Evolutionary conservation across 2,329 filamentous ascomycete genomes (phyloP).

Genomic region (Trichoderma brevicompactum): DNA sequence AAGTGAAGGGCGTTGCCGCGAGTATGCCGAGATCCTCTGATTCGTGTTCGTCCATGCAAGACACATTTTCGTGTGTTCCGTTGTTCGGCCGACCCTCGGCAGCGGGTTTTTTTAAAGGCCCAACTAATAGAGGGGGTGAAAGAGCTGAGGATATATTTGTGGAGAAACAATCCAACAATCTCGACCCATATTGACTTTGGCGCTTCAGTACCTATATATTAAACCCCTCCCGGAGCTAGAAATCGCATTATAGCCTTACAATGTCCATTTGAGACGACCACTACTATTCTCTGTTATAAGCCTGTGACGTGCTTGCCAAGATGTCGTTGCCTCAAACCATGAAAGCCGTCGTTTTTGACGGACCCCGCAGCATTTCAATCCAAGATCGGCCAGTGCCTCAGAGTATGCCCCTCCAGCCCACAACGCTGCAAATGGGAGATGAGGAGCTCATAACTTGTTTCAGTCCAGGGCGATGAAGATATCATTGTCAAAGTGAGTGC

Average conservation of each 20-base stretch:
- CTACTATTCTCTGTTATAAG: not conserved
- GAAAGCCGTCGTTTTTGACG: slow-evolving; percentile 89
- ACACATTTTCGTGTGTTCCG: not conserved
- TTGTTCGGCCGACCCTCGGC: slow-evolving; percentile 10
- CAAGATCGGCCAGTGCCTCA: slow-evolving; percentile 80
- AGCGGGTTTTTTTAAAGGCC: not conserved
- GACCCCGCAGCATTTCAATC: slow-evolving; percentile 72
- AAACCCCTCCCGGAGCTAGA: not conserved
- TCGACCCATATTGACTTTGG: slow-evolving; percentile 16
- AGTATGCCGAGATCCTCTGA: not conserved
- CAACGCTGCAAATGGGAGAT: slow-evolving; percentile 15
- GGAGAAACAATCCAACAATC: not conserved
- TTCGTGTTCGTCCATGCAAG: not conserved
- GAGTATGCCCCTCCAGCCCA: slow-evolving; percentile 39
- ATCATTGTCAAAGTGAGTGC: slow-evolving; percentile 82
- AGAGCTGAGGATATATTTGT: not conserved
- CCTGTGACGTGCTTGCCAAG: not conserved
- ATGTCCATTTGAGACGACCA: not conserved
- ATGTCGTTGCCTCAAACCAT: slow-evolving; percentile 61
- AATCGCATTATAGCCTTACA: not conserved
- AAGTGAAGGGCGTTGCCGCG: not conserved
- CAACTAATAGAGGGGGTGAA: not conserved
- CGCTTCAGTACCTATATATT: not conserved
- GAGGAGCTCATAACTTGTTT: slow-evolving; percentile 15
- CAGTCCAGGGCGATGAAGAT: slow-evolving; percentile 71